Evolutionary conservation across 768 basidiomycete genomes (phyloP).

Genomic region (Pleurotus pulmonarius): DNA sequence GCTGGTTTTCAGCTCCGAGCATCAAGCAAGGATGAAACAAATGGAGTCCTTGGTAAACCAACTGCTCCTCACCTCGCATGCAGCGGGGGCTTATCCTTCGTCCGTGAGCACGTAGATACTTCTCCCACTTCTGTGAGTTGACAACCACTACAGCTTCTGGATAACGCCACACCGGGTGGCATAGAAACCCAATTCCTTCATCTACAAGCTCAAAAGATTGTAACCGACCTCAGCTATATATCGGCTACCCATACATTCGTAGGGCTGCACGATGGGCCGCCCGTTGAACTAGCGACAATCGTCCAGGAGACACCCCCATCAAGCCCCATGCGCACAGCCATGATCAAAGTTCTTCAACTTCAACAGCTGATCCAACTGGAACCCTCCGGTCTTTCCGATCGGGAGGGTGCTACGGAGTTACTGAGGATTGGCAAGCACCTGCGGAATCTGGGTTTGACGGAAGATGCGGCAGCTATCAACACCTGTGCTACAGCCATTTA

Average conservation of each 20-base stretch:
- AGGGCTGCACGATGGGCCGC: neutral
- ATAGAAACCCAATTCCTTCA: slow-evolving; percentile 2
- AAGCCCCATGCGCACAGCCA: slow-evolving; percentile 1
- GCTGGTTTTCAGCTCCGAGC: neutral
- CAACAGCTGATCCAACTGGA: neutral
- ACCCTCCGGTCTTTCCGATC: neutral
- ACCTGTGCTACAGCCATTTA: neutral
- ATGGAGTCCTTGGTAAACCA: slow-evolving; percentile 4
- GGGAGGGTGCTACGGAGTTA: neutral
- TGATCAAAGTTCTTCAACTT: slow-evolving; percentile 1
- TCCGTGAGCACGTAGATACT: neutral
- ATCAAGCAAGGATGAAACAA: neutral
- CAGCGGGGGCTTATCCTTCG: neutral
- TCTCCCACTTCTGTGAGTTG: no score
- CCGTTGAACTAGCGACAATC: neutral
- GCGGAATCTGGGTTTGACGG: neutral
- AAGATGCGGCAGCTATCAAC: neutral
- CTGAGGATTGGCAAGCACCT: neutral
- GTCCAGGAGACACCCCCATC: neutral
- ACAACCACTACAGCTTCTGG: neutral
- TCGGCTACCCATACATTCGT: neutral
- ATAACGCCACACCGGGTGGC: neutral
- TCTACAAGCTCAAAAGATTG: neutral
- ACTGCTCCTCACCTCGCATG: neutral
- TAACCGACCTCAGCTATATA: neutral